phyloP scores from a whole-genome alignment of 495 filamentous ascomycete species.

The Friedmanniomyces endolithicus region DNA sequence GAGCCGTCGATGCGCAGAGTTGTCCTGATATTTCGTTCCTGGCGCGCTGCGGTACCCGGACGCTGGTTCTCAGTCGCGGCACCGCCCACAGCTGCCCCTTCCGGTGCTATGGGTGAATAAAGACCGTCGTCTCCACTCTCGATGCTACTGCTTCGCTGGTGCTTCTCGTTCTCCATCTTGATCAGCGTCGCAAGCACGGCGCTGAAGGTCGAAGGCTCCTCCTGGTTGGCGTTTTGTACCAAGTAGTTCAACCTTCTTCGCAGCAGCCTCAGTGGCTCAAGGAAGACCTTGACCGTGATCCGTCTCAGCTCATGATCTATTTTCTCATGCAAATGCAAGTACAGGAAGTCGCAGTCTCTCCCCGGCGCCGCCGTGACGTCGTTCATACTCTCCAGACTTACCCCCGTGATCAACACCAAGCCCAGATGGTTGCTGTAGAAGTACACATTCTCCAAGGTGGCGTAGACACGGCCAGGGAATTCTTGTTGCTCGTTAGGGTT shows the following conservation, averaged over 20 bases:
- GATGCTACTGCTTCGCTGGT: constrained; percentile 53
- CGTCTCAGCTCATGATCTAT: constrained; percentile 52
- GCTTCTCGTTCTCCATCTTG: constrained; percentile 53
- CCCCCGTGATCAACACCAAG: constrained; percentile 68
- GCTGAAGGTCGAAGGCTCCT: constrained; percentile 49
- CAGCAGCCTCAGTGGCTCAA: constrained; percentile 72
- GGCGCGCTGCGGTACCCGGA: constrained; percentile 17
- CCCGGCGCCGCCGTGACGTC: constrained; percentile 87
- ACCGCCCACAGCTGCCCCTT: constrained; percentile 7
- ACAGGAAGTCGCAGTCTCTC: constrained; percentile 85
- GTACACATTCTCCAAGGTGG: constrained; percentile 74
- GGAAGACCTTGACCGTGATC: constrained; percentile 79
- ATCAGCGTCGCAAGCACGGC: constrained; percentile 52
- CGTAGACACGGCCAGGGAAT: constrained; percentile 76
- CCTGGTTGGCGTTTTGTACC: constrained; percentile 58
- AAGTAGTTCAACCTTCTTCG: constrained; percentile 74
- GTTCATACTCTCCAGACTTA: constrained; percentile 58
- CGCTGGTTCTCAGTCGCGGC: constrained; percentile 7
- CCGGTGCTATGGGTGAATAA: constrained; percentile 30
- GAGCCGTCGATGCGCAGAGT: constrained; percentile 52
- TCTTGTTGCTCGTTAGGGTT: constrained; percentile 66
- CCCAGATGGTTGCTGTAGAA: constrained; percentile 94
- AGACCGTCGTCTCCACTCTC: constrained; percentile 92
- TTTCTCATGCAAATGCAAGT: constrained; percentile 56
- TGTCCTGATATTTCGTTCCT: constrained; percentile 43